A percentile compares a stretch with the other conserved stretches of the same genome.
Evolutionary conservation across 306 rosid species (phyloP).

Genomic region (Prunus salicina): DNA sequence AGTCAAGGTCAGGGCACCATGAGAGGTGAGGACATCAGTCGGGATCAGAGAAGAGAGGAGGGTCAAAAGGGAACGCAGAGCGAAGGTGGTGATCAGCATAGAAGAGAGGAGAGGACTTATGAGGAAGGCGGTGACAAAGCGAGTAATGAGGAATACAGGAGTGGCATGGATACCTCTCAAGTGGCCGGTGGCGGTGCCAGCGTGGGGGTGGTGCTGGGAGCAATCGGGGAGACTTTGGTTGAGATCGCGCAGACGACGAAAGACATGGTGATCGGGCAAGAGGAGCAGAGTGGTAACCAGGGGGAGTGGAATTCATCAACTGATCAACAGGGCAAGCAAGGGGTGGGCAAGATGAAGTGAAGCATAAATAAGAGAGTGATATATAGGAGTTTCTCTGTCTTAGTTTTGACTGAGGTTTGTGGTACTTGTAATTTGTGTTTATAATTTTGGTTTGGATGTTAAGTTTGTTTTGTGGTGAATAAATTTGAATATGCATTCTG

Average conservation of each 20-base stretch:
- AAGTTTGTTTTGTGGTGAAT: no score
- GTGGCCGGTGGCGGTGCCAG: background rate
- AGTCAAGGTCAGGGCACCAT: background rate
- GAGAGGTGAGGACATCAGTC: background rate
- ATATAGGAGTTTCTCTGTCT: background rate
- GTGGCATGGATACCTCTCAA: background rate
- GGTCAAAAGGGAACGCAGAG: no score
- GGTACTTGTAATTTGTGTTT: background rate
- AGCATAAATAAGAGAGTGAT: background rate
- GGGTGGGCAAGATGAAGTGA: background rate
- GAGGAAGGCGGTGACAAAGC: background rate
- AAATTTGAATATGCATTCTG: no score
- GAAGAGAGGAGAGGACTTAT: no score
- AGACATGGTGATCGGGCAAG: constrained; percentile 45
- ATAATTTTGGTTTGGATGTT: no score
- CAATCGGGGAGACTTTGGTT: constrained; percentile 57
- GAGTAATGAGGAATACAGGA: background rate
- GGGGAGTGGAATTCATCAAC: background rate
- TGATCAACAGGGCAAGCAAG: background rate
- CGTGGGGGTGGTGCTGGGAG: constrained; percentile 32
- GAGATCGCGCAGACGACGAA: constrained; percentile 63
- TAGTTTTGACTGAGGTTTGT: background rate
- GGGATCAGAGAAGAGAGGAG: background rate
- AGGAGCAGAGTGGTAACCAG: background rate
- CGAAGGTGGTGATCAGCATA: no score